phyloP scores from a whole-genome alignment of 345 rosid genomes.

The Melastoma malabathricum region DNA sequence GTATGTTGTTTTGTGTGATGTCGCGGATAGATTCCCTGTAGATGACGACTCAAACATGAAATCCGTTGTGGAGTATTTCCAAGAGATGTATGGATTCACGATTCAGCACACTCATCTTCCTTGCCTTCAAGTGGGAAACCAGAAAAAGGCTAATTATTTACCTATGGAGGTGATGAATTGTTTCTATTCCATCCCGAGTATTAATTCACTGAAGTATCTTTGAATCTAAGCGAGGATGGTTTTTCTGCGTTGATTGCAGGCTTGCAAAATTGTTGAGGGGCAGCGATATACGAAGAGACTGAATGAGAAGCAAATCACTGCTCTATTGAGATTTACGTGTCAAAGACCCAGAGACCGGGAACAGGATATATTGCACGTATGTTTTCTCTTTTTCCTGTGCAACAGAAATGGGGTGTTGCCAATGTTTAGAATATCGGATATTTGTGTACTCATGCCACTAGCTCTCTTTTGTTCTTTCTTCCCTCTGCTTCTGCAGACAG shows the following conservation, averaged over 20 bases:
- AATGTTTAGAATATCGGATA: neutral
- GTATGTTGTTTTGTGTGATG: neutral
- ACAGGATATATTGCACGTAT: slow-evolving; percentile 66
- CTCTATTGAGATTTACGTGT: slow-evolving; percentile 85
- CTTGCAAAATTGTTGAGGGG: slow-evolving; percentile 97
- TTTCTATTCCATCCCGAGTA: neutral
- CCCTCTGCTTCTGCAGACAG: slow-evolving; percentile 39
- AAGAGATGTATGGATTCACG: slow-evolving; percentile 96
- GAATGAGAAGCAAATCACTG: slow-evolving; percentile 90
- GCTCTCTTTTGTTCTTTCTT: neutral
- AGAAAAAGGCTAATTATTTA: slow-evolving; percentile 88
- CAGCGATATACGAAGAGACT: slow-evolving; percentile 86
- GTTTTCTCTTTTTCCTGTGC: neutral
- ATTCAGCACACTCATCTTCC: slow-evolving; percentile 89
- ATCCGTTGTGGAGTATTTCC: slow-evolving; percentile 92
- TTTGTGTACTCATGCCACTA: neutral
- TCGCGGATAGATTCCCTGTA: slow-evolving; percentile 64
- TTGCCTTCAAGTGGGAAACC: slow-evolving; percentile 98
- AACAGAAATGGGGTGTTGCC: neutral
- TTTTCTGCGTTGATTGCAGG: slow-evolving; percentile 23
- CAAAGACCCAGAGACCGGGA: slow-evolving; percentile 95
- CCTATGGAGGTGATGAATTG: slow-evolving; percentile 79
- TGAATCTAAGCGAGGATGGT: neutral
- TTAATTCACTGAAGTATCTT: neutral
- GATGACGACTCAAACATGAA: slow-evolving; percentile 92